Base-by-base conservation (phyloP, 495 filamentous ascomycete species). In the Aspergillus wentii region DNA sequence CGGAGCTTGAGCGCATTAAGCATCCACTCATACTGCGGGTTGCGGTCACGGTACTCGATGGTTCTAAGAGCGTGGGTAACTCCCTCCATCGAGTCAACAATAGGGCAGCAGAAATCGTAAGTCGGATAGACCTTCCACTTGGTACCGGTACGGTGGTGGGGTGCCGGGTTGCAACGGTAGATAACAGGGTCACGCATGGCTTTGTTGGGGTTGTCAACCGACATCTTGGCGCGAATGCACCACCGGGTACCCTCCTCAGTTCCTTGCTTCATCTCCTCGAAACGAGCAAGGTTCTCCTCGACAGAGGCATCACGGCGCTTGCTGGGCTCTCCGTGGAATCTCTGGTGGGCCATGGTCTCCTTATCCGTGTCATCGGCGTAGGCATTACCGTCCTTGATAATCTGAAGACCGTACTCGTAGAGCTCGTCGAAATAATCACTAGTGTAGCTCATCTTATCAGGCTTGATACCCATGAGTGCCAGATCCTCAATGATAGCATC, bases 11-110 rank as follows among this genome's bases (percentile, higher is more conserved):
- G 74, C 0, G 86, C 77, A 41, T 94, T 80, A 21, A 94, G 57
- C 72, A 98, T 89, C 92, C 92, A 98, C 56, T 92, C 80, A 68
- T 97, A 98, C 66, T 95, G 91, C 8, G 87, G 83, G 62, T 98
- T 96, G 35, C 92, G 86, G 64, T 98, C 94, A 26, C 89, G 84
- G 69, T 97, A 98, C 70, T 98, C 92, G 42, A 89, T 96, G 1
- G 92, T 94, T 46, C 94, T 79, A 35, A 98, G 76, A 18, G 92
- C 92, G 57, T 97, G 92, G 9, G 92, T 96, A 34, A 97, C 86
- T 28, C 88, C 89, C 65, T 97, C 90, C 48, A 90, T 63, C 17
- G 80, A 79, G 63, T 98, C 92, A 30, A 98, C 80, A 26, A 96
- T 78, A 10, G 94, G 92, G 62, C 88, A 94, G 44, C 83, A 83